Conservation (phyloP, 2,329 filamentous ascomycete genomes). For the Aureobasidium mangrovei region DNA sequence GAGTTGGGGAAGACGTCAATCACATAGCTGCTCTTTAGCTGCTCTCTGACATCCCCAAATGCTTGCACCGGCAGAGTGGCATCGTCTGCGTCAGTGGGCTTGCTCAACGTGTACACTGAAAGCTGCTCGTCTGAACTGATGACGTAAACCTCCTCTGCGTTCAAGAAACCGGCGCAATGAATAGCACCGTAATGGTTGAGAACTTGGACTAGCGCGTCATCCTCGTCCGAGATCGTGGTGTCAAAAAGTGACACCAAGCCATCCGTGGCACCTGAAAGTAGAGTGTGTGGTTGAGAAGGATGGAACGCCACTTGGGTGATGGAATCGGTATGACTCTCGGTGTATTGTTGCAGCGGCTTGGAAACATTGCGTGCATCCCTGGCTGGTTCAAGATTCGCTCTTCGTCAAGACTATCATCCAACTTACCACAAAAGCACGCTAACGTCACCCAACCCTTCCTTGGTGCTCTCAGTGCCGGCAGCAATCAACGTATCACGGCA, state of each 20-base stretch:
- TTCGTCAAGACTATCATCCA: neutral
- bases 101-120: slow-evolving; percentile 61
- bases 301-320: slow-evolving; percentile 47
- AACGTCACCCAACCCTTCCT: slow-evolving; percentile 31
- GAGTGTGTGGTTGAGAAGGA: slow-evolving; percentile 44
- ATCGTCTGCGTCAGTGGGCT: slow-evolving; percentile 48
- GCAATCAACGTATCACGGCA: slow-evolving; percentile 55
- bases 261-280: slow-evolving; percentile 72
- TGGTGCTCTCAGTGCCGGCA: slow-evolving; percentile 56
- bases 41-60: slow-evolving; percentile 61
- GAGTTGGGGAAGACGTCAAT: slow-evolving; percentile 56
- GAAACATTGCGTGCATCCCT: slow-evolving; percentile 35
- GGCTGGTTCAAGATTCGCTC: neutral
- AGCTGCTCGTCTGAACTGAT: slow-evolving; percentile 72
- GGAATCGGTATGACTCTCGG: slow-evolving; percentile 47
- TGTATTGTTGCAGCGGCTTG: slow-evolving; percentile 31
- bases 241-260: slow-evolving; percentile 72
- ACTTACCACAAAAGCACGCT: slow-evolving; percentile 26
- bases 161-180: slow-evolving; percentile 65
- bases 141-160: slow-evolving; percentile 56
- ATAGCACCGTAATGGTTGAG: slow-evolving; percentile 70
- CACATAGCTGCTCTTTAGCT: slow-evolving; percentile 64
- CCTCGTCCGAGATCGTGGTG: slow-evolving; percentile 60
- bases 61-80: slow-evolving; percentile 39
- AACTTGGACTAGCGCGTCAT: slow-evolving; percentile 68